Evolutionary conservation across 805 yeast species (phyloP).

Genomic region (Pichia gijzeniarum): DNA sequence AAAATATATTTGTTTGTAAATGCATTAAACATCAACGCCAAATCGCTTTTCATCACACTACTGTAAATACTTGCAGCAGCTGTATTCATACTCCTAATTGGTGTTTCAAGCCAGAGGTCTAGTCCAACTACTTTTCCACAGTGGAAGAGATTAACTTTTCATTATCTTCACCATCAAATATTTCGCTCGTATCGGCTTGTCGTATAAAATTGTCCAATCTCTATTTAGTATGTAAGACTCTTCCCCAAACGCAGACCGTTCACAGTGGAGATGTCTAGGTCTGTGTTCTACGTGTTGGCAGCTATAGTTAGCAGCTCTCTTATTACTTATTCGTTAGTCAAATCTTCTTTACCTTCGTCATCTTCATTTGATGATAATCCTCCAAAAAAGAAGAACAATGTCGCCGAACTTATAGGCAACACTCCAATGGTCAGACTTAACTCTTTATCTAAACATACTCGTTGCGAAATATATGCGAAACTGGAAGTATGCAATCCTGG

Average conservation of each 20-base stretch:
- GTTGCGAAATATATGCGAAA: constrained; percentile 81
- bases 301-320: constrained; percentile 7
- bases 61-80: neutral
- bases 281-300: constrained; percentile 2
- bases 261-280: constrained; percentile 2
- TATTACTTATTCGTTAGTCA: constrained; percentile 2
- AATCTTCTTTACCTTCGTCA: too few species aligned
- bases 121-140: too few species aligned
- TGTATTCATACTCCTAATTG: too few species aligned
- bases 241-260: too few species aligned
- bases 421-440: constrained; percentile 77
- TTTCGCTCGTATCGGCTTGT: neutral
- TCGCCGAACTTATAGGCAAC: constrained; percentile 70
- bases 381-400: constrained; percentile 16
- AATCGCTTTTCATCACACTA: neutral
- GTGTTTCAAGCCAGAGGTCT: too few species aligned
- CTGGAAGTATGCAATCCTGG: constrained; percentile 85
- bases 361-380: neutral
- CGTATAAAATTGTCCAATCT: too few species aligned
- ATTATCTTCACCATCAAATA: neutral
- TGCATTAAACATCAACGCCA: constrained; percentile 3
- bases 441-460: constrained; percentile 65
- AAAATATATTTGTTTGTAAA: constrained; percentile 15
- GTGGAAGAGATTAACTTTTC: too few species aligned
- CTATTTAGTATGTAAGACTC: too few species aligned